Base-by-base conservation (phyloP, 2,329 filamentous ascomycete species). In the Hypoxylon sp. region DNA sequence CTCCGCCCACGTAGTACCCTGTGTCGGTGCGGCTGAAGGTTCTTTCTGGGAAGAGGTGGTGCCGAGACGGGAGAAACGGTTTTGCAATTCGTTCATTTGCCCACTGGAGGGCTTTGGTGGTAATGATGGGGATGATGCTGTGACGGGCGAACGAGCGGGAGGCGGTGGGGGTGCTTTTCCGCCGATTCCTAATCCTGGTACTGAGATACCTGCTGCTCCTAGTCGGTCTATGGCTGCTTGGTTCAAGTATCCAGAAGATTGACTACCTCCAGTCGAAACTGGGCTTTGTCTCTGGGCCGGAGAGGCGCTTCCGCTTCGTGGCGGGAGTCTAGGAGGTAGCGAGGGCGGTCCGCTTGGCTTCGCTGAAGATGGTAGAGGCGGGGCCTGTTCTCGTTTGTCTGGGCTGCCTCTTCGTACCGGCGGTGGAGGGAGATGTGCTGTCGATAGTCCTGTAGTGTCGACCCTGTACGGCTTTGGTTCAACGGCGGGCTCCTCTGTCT, bases 141-240 rank as follows among this genome's bases (percentile, higher is more conserved):
- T 53, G 72, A 73, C 45, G 76, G 75, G 48, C 7, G 67, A 64
- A 9, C 53, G 74, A 69, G 28, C 73, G 65, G 46, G 74, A 75
- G 56, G 75, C 70, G 63, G 76, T 52, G 75, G 77, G 63, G 69
- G 76, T 72, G 74, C 14, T 25, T 55, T 55, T 2, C 51, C 50
- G 28, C 75, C 90, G 67, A 97, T 97, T 4, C 91, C 91, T 3
- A 97, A 82, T 0, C 87, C 91, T 0, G 93, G 91, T 0, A 97
- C 93, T 0, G 90, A 92, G 5, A 97, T 84, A 0, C 94, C 94
- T 0, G 92, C 90, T 38, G 89, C 86, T 10, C 90, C 88, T 7
- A 98, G 84, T 45, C 93, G 86, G 63, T 82, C 85, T 60, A 91
- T 77, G 4, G 93, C 90, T 4, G 84, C 87, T 73, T 84, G 82